Evolutionary conservation across 2,329 filamentous ascomycete species (phyloP).

Genomic region (Apiospora malaysiana): DNA sequence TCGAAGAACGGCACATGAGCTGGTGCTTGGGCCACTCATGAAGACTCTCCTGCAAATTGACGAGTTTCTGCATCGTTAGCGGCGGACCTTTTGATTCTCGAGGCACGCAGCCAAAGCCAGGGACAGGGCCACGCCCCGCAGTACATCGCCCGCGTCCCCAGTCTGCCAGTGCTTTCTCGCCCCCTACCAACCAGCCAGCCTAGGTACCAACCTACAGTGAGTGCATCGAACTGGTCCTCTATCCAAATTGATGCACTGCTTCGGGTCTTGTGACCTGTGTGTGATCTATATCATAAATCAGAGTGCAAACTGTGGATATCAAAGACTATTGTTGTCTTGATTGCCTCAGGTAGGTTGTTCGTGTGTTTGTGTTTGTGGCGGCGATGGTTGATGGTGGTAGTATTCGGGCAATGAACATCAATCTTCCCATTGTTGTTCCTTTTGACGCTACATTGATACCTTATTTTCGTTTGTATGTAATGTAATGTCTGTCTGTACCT

Average conservation of each 20-base stretch:
- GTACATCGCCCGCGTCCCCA: background rate
- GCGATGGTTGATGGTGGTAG: background rate
- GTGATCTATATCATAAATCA: no score
- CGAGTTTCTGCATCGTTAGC: conserved; percentile 15
- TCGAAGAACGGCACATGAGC: conserved; percentile 15
- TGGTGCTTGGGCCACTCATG: conserved; percentile 14
- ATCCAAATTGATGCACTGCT: background rate
- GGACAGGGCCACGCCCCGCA: conserved; percentile 14
- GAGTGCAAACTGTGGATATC: background rate
- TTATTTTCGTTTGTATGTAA: background rate
- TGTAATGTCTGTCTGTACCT: no score
- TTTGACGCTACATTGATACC: background rate
- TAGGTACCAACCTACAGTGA: no score
- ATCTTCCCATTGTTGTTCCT: background rate
- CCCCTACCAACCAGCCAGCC: background rate
- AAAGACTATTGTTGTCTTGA: background rate
- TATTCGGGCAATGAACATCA: background rate
- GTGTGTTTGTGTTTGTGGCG: background rate
- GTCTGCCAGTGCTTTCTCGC: background rate
- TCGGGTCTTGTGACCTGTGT: background rate
- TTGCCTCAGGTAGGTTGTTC: background rate
- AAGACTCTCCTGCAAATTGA: conserved; percentile 15
- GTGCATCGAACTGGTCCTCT: conserved; percentile 11
- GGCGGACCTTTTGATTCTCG: conserved; percentile 13
- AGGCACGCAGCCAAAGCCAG: conserved; percentile 8